Percentiles rank a stretch among this genome's conserved stretches.
Conservation (phyloP, 148 eudicot species). For the Arbutus unedo region DNA sequence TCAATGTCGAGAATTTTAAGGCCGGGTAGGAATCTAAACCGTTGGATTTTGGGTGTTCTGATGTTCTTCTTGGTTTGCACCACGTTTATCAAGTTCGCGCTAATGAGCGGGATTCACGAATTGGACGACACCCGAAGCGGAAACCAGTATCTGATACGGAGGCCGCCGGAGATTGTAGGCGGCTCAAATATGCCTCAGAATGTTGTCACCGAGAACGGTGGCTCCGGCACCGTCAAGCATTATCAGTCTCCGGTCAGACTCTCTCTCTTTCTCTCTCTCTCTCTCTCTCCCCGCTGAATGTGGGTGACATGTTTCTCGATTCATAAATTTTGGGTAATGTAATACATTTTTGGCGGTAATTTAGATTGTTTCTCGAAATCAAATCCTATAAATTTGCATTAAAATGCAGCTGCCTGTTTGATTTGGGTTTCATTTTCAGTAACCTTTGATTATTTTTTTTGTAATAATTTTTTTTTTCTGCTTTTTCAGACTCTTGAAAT, state of each 20-base stretch:
- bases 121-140: background rate
- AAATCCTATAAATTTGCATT: too few species aligned
- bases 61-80: constrained; percentile 7
- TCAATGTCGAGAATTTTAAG: background rate
- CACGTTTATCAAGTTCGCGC: background rate
- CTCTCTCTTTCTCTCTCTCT: background rate
- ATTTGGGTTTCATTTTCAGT: background rate
- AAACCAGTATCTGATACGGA: background rate
- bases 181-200: background rate
- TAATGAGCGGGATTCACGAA: background rate
- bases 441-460: background rate
- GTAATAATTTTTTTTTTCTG: background rate
- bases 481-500: constrained; percentile 32
- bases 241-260: background rate
- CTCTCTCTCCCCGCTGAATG: background rate
- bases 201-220: background rate
- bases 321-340: too few species aligned
- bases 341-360: too few species aligned
- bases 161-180: background rate
- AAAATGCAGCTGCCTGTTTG: background rate
- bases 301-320: too few species aligned
- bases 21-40: background rate
- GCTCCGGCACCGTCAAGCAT: background rate
- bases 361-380: too few species aligned
- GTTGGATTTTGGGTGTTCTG: background rate